These are phyloP conservation scores for Hemileccinum impolitum DNA, from an alignment of 768 basidiomycete species.

Conservation along the genomic window DNA sequence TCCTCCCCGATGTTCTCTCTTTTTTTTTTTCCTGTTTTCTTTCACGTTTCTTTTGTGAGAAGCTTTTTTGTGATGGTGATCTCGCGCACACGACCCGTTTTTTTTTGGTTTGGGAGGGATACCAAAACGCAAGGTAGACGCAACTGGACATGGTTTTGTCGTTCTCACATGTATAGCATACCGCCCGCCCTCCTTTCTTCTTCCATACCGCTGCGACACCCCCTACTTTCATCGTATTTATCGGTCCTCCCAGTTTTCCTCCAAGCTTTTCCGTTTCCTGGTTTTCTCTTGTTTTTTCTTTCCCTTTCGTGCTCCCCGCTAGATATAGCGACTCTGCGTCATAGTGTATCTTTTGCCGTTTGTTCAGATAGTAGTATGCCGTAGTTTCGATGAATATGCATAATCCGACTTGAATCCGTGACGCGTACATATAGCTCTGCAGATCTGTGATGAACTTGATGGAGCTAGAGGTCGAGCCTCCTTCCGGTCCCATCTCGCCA, in stretches of 20 bases:
- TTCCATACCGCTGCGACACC: neutral
- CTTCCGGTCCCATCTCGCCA: too few species aligned
- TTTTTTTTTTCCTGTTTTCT: neutral
- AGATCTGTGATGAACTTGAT: too few species aligned
- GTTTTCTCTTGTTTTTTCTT: neutral
- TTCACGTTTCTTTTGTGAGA: too few species aligned
- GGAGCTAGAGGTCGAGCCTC: too few species aligned
- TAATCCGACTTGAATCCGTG: neutral
- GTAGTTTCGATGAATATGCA: neutral
- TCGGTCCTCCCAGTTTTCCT: neutral
- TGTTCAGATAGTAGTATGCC: neutral
- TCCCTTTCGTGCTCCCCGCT: too few species aligned
- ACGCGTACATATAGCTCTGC: too few species aligned
- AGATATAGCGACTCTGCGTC: conserved; percentile 10
- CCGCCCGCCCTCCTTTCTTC: neutral
- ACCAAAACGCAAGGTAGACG: conserved; percentile 6
- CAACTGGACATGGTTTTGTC: neutral
- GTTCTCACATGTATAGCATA: conserved; percentile 17
- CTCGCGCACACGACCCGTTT: conserved; percentile 4
- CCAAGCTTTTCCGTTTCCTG: neutral
- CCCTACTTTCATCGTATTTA: neutral
- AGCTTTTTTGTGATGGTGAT: conserved; percentile 3
- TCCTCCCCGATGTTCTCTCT: too few species aligned
- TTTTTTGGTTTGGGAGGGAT: conserved; percentile 12
- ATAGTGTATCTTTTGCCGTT: conserved; percentile 19